Evolutionary conservation across 345 rosid species (phyloP).

Genomic region (Luvunga scandens): DNA sequence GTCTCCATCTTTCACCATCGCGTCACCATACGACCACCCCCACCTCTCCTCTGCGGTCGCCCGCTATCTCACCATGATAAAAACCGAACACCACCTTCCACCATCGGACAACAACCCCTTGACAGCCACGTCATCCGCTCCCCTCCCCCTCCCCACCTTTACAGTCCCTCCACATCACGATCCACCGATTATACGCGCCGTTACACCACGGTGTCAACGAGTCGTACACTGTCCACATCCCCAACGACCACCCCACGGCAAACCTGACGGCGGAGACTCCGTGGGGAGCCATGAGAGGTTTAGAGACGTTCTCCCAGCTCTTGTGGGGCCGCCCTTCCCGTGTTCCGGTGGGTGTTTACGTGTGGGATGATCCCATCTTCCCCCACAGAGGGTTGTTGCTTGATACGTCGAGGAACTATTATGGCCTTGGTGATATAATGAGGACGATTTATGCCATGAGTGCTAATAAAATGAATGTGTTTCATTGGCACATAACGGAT

Average conservation of each 20-base stretch:
- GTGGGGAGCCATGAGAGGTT: constrained; percentile 91
- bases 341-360: constrained; percentile 47
- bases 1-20: neutral
- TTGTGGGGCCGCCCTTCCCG: constrained; percentile 60
- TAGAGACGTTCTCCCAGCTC: constrained; percentile 84
- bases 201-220: neutral
- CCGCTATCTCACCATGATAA: neutral
- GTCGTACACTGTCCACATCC: neutral
- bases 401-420: constrained; percentile 85
- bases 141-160: neutral
- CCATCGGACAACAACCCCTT: neutral
- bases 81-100: neutral
- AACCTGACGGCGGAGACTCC: neutral
- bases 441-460: constrained; percentile 72
- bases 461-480: constrained; percentile 78
- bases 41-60: neutral
- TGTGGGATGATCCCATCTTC: constrained; percentile 64
- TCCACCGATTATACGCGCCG: neutral
- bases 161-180: neutral
- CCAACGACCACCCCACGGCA: neutral
- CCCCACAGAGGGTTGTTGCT: constrained; percentile 65
- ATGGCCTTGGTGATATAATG: constrained; percentile 56
- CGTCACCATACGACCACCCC: neutral
- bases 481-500: constrained; percentile 90
- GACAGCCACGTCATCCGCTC: neutral